phyloP scores from a whole-genome alignment of 257 asterid genomes.

The Nicotiana sylvestris region DNA sequence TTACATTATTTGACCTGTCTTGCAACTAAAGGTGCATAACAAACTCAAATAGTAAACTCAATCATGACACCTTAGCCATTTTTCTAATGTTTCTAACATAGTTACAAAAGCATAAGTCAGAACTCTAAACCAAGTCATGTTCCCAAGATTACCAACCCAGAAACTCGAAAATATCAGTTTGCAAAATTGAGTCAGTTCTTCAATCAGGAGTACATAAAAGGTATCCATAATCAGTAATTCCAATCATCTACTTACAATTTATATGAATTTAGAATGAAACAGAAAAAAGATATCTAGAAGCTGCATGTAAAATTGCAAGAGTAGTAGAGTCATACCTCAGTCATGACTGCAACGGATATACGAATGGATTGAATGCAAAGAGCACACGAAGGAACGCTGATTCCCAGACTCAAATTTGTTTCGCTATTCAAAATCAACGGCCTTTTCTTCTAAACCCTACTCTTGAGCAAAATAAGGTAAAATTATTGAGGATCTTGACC shows the following conservation, averaged over 20 bases:
- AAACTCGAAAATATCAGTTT: neutral
- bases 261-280: neutral
- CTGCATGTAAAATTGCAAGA: neutral
- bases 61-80: neutral
- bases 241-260: neutral
- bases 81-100: neutral
- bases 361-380: neutral
- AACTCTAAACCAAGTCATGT: neutral
- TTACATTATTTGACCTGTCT: neutral
- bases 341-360: constrained; percentile 55
- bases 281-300: neutral
- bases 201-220: constrained; percentile 10
- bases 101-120: neutral
- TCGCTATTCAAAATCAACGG: constrained; percentile 4
- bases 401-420: neutral
- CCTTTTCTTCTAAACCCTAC: neutral
- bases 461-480: neutral
- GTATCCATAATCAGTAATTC: neutral
- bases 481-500: neutral
- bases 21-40: neutral
- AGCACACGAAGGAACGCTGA: neutral
- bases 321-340: constrained; percentile 53
- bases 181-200: neutral
- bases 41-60: neutral
- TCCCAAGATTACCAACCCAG: neutral